Evolutionary conservation across 192 early-diverging fungal species (phyloP), one percentile per base, ranked within the genome.

Genomic region (Tieghemiomyces parasiticus): DNA sequence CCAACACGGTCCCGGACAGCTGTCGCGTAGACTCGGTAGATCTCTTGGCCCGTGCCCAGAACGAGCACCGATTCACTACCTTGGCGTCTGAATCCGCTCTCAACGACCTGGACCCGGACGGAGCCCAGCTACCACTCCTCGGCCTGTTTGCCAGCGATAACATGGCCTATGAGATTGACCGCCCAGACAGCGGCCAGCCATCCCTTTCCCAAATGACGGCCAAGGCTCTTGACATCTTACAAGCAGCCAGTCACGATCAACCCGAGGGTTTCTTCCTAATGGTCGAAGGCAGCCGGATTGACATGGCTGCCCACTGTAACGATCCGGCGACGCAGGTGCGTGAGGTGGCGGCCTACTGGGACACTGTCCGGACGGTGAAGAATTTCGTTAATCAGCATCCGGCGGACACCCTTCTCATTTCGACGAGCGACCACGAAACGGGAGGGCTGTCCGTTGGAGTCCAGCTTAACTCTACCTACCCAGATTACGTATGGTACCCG

Each of bases 281-380:
- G 89, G 84, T 98, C 62, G 95, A 98, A 75, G 91, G 95, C 33
- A 89, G 85, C 60, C 73, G 91, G 46, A 98, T 98, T 60, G 90
- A 99, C 66, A 94, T 96, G 92, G 95, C 90, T 0, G 95, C 87
- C 4, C 95, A 99, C 65, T 68, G 71, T 60, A 97, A 97, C 68
- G 95, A 99, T 66, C 83, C 93, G 12, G 90, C 88, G 4, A 74
- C 90, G 0, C 95, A 99, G 63, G 76, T 89, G 16, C 86, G 86
- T 63, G 95, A 99, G 26, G 95, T 96, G 58, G 66, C 91, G 12
- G 89, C 81, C 2, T 99, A 95, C 72, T 83, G 96, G 68, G 70
- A 87, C 13, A 80, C 87, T 0, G 65, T 97, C n/a, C 59, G 64
- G 1, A 68, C 77, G 26, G 87, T 90, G 34, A 85, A 80, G 58